phyloP scores from a whole-genome alignment of 2,329 filamentous ascomycete species.

The Exophiala mesophila region DNA sequence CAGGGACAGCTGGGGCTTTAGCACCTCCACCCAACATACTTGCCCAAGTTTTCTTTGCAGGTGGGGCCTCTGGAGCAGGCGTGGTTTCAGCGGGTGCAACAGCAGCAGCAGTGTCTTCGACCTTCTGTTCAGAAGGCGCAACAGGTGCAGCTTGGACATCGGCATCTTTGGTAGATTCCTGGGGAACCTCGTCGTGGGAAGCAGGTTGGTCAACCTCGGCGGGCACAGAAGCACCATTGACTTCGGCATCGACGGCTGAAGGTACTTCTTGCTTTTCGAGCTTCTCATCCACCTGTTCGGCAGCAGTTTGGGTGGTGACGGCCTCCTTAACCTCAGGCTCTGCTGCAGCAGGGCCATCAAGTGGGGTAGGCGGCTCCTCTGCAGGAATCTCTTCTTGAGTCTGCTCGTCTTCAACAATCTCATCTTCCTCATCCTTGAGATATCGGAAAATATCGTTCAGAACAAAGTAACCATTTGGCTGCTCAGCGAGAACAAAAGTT shows the following conservation, averaged over 20 bases:
- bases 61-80: conserved; percentile 48
- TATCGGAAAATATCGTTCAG: conserved; percentile 98
- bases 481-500: conserved; percentile 93
- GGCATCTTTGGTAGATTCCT: conserved; percentile 54
- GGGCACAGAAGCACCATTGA: conserved; percentile 41
- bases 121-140: conserved; percentile 38
- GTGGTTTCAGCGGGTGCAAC: conserved; percentile 44
- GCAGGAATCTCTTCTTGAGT: conserved; percentile 28
- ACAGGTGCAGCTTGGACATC: conserved; percentile 11
- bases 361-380: conserved; percentile 29
- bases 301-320: conserved; percentile 40
- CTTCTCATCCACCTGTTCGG: conserved; percentile 65
- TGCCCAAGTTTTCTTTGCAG: conserved; percentile 57
- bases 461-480: conserved; percentile 96
- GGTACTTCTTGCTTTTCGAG: conserved; percentile 50
- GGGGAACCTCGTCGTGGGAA: conserved; percentile 10
- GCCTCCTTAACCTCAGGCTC: conserved; percentile 36
- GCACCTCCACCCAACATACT: conserved; percentile 46
- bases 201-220: conserved; percentile 40
- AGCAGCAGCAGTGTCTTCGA: conserved; percentile 51
- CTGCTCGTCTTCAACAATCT: conserved; percentile 45
- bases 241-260: conserved; percentile 35
- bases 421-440: conserved; percentile 71
- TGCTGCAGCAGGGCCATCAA: conserved; percentile 41
- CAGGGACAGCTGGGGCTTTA: conserved; percentile 38